These are phyloP conservation scores for Nissolia schottii DNA, from an alignment of 306 rosid genomes.

Conservation along the genomic window DNA sequence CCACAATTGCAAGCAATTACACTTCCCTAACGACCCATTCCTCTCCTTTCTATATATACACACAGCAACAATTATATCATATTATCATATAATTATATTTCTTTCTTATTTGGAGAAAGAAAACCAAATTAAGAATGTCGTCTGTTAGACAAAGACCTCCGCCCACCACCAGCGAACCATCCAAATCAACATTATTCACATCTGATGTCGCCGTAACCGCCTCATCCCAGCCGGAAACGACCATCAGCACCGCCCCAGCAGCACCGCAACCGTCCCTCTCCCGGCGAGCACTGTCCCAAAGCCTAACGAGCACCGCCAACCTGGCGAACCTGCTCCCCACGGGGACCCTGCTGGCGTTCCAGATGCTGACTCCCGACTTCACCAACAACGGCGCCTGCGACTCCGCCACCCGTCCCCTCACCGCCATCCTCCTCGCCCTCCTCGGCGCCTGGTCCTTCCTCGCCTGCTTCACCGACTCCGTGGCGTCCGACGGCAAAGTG, in stretches of 20 bases:
- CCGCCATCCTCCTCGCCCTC: slow-evolving; percentile 31
- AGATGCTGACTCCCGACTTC: slow-evolving; percentile 61
- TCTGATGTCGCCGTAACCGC: background rate
- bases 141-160: slow-evolving; percentile 29
- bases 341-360: slow-evolving; percentile 65
- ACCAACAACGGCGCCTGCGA: slow-evolving; percentile 62
- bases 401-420: slow-evolving; percentile 43
- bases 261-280: slow-evolving; percentile 6
- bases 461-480: slow-evolving; percentile 57
- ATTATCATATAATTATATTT: no score
- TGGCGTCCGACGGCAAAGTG: slow-evolving; percentile 42
- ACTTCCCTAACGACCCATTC: no score
- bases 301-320: slow-evolving; percentile 52
- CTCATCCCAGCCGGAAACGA: background rate
- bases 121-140: no score
- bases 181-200: background rate
- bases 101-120: no score
- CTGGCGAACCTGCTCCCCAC: slow-evolving; percentile 75
- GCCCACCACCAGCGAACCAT: background rate
- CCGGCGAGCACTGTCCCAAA: slow-evolving; percentile 41
- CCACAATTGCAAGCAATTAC: no score
- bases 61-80: no score
- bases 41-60: no score
- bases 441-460: slow-evolving; percentile 50
- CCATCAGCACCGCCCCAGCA: background rate